Conservation (phyloP, 1,284 basidiomycete genomes). For the Malassezia obtusa region DNA sequence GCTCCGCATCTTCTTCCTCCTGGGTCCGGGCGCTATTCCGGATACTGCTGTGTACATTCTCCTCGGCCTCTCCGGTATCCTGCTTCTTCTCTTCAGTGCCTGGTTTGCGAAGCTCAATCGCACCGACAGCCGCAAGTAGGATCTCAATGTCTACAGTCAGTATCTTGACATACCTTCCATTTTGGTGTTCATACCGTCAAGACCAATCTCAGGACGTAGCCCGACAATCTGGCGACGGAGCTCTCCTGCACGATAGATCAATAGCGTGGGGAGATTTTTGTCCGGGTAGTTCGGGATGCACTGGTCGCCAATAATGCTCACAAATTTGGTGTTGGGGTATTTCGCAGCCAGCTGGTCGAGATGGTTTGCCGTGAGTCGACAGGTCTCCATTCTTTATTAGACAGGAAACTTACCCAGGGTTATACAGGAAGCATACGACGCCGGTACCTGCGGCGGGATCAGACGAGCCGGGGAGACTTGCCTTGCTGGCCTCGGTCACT, state of each 20-base stretch:
- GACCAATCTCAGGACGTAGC: constrained; percentile 56
- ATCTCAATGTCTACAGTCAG: constrained; percentile 35
- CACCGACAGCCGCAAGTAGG: constrained; percentile 38
- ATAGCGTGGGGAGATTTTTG: constrained; percentile 76
- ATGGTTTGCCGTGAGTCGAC: constrained; percentile 65
- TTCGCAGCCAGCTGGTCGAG: constrained; percentile 65
- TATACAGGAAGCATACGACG: constrained; percentile 79
- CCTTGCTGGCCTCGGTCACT: constrained; percentile 80
- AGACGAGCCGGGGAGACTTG: constrained; percentile 25
- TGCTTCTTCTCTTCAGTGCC: constrained; percentile 18
- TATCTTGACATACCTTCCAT: constrained; percentile 59
- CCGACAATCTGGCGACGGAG: constrained; percentile 75
- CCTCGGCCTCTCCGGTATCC: constrained; percentile 19
- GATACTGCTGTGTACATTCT: constrained; percentile 16
- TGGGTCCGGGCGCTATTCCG: constrained; percentile 23
- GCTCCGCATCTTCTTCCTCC: constrained; percentile 40
- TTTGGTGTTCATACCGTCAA: constrained; percentile 61
- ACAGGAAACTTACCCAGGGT: constrained; percentile 61
- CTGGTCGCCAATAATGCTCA: constrained; percentile 74
- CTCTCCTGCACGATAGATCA: constrained; percentile 83
- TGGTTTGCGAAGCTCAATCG: constrained; percentile 25
- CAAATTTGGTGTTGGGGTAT: constrained; percentile 86
- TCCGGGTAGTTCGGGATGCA: constrained; percentile 95
- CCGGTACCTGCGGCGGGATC: constrained; percentile 58
- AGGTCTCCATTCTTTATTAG: constrained; percentile 48